phyloP scores from a whole-genome alignment of 768 basidiomycete genomes.

The Mycena sanguinolenta region DNA sequence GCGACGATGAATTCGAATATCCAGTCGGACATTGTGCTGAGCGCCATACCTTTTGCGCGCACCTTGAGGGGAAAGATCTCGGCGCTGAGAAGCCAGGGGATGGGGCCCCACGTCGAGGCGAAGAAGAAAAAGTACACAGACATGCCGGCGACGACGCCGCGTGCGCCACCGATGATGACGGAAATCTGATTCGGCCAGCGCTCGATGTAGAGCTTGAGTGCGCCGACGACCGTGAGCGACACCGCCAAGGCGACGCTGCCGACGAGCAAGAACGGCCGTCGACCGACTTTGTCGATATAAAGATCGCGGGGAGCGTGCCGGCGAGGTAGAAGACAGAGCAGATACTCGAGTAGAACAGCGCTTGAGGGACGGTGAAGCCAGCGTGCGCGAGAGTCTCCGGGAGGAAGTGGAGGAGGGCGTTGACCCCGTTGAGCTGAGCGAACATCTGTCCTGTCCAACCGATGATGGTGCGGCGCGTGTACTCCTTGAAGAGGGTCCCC shows the following conservation, averaged over 20 bases:
- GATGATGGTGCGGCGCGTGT: constrained; percentile 62
- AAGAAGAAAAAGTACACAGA: constrained; percentile 73
- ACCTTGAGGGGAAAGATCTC: constrained; percentile 67
- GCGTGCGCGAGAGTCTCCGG: constrained; percentile 66
- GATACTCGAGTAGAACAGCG: constrained; percentile 61
- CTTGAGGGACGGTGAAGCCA: constrained; percentile 58
- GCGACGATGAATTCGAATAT: constrained; percentile 76
- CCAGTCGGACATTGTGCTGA: constrained; percentile 78
- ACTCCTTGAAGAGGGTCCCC: constrained; percentile 63
- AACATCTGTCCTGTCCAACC: constrained; percentile 70
- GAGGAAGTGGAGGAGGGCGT: constrained; percentile 70
- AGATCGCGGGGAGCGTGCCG: constrained; percentile 66
- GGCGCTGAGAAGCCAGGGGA: constrained; percentile 65
- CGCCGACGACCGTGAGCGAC: constrained; percentile 65
- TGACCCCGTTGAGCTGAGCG: constrained; percentile 69
- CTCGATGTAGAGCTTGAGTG: constrained; percentile 61
- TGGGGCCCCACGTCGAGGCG: constrained; percentile 69
- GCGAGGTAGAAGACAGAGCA: constrained; percentile 63
- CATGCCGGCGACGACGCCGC: constrained; percentile 55
- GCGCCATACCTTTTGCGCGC: constrained; percentile 77
- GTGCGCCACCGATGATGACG: constrained; percentile 43
- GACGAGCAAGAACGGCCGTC: constrained; percentile 62
- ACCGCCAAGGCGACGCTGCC: constrained; percentile 60
- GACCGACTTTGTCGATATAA: constrained; percentile 66
- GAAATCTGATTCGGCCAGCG: constrained; percentile 50